Conservation (phyloP, 345 rosid species). For the Balakata baccata region DNA sequence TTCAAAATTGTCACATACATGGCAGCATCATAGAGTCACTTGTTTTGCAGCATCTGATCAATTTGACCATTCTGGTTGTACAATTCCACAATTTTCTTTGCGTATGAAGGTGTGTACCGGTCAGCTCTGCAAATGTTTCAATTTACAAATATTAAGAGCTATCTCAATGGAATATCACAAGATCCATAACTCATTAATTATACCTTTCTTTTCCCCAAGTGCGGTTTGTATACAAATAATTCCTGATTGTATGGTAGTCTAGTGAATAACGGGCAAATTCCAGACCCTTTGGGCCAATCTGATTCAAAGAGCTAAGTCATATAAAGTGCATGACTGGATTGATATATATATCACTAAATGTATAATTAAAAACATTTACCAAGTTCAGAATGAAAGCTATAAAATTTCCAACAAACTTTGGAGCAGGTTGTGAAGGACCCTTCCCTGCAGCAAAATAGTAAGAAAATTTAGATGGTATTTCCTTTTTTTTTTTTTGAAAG, state of each 20-base stretch:
- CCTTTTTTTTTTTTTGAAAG: not conserved
- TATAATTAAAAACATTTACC: slow-evolving; percentile 38
- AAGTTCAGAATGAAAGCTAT: slow-evolving; percentile 71
- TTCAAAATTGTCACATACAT: slow-evolving; percentile 17
- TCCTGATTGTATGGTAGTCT: slow-evolving; percentile 94
- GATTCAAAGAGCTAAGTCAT: slow-evolving; percentile 21
- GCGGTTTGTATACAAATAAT: slow-evolving; percentile 72
- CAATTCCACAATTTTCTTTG: slow-evolving; percentile 71
- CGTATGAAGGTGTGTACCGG: slow-evolving; percentile 71
- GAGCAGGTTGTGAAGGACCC: slow-evolving; percentile 93
- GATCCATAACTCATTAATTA: not conserved
- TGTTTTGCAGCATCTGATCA: slow-evolving; percentile 61
- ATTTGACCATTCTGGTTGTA: slow-evolving; percentile 77
- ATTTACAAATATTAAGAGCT: slow-evolving; percentile 11
- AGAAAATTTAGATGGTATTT: not conserved
- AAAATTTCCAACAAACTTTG: slow-evolving; percentile 70
- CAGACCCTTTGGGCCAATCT: slow-evolving; percentile 94
- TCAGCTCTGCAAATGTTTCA: slow-evolving; percentile 54
- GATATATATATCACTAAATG: not conserved
- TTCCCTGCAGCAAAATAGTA: slow-evolving; percentile 42
- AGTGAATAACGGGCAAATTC: slow-evolving; percentile 96
- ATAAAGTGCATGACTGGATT: not conserved
- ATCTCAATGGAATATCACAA: not conserved
- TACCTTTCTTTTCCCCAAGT: slow-evolving; percentile 90
- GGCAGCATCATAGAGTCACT: slow-evolving; percentile 29